A percentile compares a stretch with the other conserved stretches of the same genome.
Conservation (phyloP, 2,329 filamentous ascomycete species). For the Fragosphaeria purpurea region DNA sequence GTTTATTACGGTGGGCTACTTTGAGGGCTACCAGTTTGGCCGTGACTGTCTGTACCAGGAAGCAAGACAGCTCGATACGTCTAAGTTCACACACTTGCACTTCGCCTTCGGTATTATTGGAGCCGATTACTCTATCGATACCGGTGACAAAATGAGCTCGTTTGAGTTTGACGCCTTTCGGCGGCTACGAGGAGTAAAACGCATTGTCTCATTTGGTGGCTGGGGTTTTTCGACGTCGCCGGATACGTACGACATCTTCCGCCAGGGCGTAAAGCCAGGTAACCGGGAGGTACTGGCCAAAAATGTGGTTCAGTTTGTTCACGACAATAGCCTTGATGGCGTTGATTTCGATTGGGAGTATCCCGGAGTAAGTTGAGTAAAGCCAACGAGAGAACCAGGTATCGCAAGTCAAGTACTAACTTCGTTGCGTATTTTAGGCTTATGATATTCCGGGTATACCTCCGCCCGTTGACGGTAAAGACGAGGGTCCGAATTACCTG, state of each 20-base stretch:
- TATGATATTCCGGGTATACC: background rate
- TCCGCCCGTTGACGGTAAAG: too few relatives aligned
- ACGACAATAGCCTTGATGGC: constrained; percentile 4
- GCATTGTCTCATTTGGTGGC: constrained; percentile 32
- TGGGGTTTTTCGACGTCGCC: constrained; percentile 30
- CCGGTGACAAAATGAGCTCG: constrained; percentile 11
- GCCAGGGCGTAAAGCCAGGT: constrained; percentile 8
- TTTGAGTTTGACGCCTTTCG: constrained; percentile 21
- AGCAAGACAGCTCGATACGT: constrained; percentile 13
- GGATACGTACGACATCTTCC: constrained; percentile 24
- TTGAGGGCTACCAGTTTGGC: constrained; percentile 22
- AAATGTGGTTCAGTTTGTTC: background rate
- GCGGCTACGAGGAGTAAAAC: constrained; percentile 21
- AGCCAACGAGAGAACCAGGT: too few relatives aligned
- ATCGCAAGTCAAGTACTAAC: too few relatives aligned
- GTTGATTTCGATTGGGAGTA: constrained; percentile 11
- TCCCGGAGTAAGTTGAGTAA: background rate
- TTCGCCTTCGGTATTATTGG: constrained; percentile 20
- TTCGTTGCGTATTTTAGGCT: background rate
- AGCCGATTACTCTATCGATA: constrained; percentile 13
- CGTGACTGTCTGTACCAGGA: constrained; percentile 21
- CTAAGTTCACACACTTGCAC: constrained; percentile 19
- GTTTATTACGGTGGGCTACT: constrained; percentile 21
- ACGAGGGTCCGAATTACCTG: too few relatives aligned
- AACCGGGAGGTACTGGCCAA: background rate